These are phyloP conservation scores for Didymella pinodella DNA, from an alignment of 2,329 filamentous ascomycete species.

Conservation along the genomic window DNA sequence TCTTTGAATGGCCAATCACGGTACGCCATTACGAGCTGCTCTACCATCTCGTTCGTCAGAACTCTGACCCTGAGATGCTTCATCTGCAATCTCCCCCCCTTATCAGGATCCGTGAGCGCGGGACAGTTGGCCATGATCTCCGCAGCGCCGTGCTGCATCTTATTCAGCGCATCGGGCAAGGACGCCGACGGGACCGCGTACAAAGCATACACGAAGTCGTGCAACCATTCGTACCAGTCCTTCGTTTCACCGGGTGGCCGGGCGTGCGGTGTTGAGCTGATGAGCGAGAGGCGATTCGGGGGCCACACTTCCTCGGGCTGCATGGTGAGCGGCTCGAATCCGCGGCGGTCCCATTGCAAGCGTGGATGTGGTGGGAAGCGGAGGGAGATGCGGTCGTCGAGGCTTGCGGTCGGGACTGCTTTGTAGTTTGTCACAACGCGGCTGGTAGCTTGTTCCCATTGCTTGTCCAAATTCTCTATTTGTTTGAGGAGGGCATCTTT, in stretches of 20 bases:
- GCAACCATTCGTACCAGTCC: conserved; percentile 36
- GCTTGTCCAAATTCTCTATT: conserved; percentile 46
- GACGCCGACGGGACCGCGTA: conserved; percentile 9
- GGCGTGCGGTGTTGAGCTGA: conserved; percentile 71
- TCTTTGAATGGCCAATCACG: conserved; percentile 47
- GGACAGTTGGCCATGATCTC: conserved; percentile 40
- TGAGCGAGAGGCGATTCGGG: conserved; percentile 62
- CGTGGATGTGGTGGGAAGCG: conserved; percentile 31
- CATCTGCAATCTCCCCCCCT: conserved; percentile 44
- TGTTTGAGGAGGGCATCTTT: conserved; percentile 43
- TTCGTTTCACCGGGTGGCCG: conserved; percentile 17
- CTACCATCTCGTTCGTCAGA: conserved; percentile 46
- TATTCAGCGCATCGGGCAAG: conserved; percentile 36
- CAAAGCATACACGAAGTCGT: conserved; percentile 40
- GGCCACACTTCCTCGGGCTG: conserved; percentile 72
- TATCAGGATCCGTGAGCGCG: conserved; percentile 39
- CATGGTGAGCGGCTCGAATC: conserved; percentile 72
- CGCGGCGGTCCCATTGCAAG: conserved; percentile 70
- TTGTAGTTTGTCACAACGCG: conserved; percentile 15
- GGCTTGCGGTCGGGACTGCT: conserved; percentile 17
- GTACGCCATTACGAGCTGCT: conserved; percentile 42
- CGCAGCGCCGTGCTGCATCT: conserved; percentile 40
- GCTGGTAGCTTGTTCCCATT: conserved; percentile 16
- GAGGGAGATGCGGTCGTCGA: conserved; percentile 43
- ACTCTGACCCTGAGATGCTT: conserved; percentile 41